These are phyloP conservation scores for Oryza glumipatula DNA, from an alignment of 176 grass and related monocot species.

Conservation along the genomic window DNA sequence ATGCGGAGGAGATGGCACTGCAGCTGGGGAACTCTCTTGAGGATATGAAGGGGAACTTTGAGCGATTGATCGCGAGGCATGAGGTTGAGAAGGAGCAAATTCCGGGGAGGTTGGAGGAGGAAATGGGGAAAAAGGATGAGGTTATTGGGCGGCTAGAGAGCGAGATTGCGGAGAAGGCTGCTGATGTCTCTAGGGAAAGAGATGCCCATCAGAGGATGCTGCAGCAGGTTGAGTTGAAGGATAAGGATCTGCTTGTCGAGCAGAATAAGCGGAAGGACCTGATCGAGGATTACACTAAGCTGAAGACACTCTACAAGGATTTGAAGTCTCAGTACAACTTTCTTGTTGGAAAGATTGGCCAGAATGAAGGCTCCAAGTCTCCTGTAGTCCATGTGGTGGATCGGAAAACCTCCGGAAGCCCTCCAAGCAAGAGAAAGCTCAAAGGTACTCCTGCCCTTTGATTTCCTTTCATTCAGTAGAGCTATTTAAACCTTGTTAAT, in stretches of 20 bases:
- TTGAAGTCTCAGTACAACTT: constrained; percentile 74
- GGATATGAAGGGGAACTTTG: constrained; percentile 45
- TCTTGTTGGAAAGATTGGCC: constrained; percentile 60
- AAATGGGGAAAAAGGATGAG: constrained; percentile 43
- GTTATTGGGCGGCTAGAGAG: constrained; percentile 38
- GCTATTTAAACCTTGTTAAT: constrained; percentile 29
- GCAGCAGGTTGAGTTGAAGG: constrained; percentile 59
- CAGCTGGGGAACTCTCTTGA: constrained; percentile 44
- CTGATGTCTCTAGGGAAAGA: constrained; percentile 49
- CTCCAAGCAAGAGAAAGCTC: constrained; percentile 64
- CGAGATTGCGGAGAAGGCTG: constrained; percentile 50
- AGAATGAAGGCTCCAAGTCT: constrained; percentile 43
- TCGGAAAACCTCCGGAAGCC: constrained; percentile 22
- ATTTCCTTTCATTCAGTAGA: constrained; percentile 16
- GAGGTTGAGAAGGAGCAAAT: constrained; percentile 55
- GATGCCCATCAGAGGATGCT: constrained; percentile 53
- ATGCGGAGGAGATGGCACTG: constrained; percentile 47
- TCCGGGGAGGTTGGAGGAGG: constrained; percentile 41
- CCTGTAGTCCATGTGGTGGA: constrained; percentile 15
- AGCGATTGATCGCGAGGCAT: not conserved
- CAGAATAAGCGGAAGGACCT: constrained; percentile 56
- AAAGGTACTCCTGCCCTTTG: constrained; percentile 39
- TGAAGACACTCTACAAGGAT: constrained; percentile 60
- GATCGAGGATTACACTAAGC: constrained; percentile 47
- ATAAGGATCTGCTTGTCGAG: constrained; percentile 57